Base-by-base conservation (phyloP, 441 rosid genomes). In the Biscutella laevigata region DNA sequence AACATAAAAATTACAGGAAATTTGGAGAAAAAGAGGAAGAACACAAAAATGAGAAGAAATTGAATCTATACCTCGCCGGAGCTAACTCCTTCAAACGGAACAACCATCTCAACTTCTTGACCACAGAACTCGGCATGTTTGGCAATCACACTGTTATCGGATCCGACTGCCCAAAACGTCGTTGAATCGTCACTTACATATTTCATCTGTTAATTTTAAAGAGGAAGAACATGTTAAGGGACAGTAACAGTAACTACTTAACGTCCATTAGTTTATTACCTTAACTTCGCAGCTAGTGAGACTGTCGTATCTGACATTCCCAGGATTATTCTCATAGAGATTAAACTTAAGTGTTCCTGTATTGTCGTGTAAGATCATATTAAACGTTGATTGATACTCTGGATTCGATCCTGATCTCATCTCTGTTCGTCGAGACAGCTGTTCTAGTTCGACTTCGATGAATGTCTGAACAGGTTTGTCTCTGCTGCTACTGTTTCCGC, bases 161-260 rank as follows among this genome's bases (percentile, higher is more conserved):
- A 81, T 35, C 96, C 98, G 29, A 82, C 52, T 12, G 96, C 98
- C 98, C 98, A 88, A 71, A 88, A 83, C 37, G 55, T 73, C 0
- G 96, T 85, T 4, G 98, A 85, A 72, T 92, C 96, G 71, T 92
- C 95, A 24, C 74, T 72, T 26, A 67, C 88, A 28, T 92, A 92
- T 71, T 63, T 88, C 69, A 84, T 48, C 98, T 91, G 71, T 62
- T 39, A 54, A 64, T 44, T 25, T 48, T 46, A 51, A 52, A 40
- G 6, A 20, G 45, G 16, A 61, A 30, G 11, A 36, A 20, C 44
- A 20, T 37, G 41, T 6, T n/a, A 43, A 26, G 28, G 4, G 44
- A 19, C 15, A 10, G 26, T 30, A 49, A 48, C 29, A 3, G 21
- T 3, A 51, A 34, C 25, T 40, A 57, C 11, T 8, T 26, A 20